Evolutionary conservation across 2,329 filamentous ascomycete species (phyloP).

Genomic region (Botrytis paeoniae): DNA sequence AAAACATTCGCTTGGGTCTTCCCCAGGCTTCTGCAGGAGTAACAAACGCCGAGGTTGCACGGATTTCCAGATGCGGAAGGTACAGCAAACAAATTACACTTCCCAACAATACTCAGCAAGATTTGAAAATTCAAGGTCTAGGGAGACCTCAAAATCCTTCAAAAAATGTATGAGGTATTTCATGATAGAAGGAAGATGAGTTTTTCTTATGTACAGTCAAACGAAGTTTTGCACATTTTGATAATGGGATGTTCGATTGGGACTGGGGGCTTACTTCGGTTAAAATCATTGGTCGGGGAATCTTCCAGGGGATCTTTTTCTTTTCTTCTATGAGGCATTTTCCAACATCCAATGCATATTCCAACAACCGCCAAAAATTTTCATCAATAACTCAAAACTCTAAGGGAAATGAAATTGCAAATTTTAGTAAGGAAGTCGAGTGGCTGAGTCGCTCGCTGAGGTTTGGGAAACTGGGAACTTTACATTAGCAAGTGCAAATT

Average conservation of each 20-base stretch:
- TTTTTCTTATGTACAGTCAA: not conserved
- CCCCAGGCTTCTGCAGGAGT: not conserved
- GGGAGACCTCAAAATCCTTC: too few relatives aligned
- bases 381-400: not conserved
- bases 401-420: not conserved
- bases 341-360: not conserved
- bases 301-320: not conserved
- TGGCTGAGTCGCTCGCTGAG: not conserved
- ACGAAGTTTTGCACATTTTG: not conserved
- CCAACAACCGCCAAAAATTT: not conserved
- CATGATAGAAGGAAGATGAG: not conserved
- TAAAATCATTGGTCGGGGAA: slow-evolving; percentile 3
- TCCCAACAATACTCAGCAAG: not conserved
- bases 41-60: not conserved
- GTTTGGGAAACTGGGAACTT: not conserved
- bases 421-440: not conserved
- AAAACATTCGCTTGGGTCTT: not conserved
- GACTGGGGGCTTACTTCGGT: not conserved
- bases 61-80: not conserved
- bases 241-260: not conserved
- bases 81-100: not conserved
- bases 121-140: not conserved
- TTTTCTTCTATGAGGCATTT: slow-evolving; percentile 6
- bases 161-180: not conserved
- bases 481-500: not conserved